Evolutionary conservation across 2,329 filamentous ascomycete genomes (phyloP).

Genomic region (Alternaria infectoria): DNA sequence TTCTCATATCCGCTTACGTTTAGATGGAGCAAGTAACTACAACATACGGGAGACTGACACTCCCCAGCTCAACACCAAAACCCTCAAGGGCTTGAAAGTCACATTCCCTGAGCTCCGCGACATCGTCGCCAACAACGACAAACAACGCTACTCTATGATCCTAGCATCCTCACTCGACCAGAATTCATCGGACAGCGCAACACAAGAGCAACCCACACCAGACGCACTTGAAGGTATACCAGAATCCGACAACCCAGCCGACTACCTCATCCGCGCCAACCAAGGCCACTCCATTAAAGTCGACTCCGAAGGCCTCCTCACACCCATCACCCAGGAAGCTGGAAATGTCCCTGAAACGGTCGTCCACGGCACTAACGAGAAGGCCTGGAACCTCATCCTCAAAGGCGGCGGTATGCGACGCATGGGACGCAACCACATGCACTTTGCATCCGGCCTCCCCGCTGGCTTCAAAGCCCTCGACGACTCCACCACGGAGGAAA

Average conservation of each 20-base stretch:
- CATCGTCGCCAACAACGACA: slow-evolving; percentile 78
- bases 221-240: slow-evolving; percentile 17
- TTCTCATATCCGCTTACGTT: background rate
- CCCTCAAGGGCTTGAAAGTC: slow-evolving; percentile 72
- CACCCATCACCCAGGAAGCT: slow-evolving; percentile 63
- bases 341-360: slow-evolving; percentile 69
- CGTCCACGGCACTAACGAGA: slow-evolving; percentile 88
- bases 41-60: background rate
- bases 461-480: slow-evolving; percentile 45
- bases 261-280: slow-evolving; percentile 91
- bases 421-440: slow-evolving; percentile 88
- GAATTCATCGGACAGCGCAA: background rate
- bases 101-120: slow-evolving; percentile 75
- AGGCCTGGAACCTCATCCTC: slow-evolving; percentile 77
- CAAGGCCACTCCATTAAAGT: slow-evolving; percentile 89
- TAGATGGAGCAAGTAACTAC: accelerated
- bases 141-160: slow-evolving; percentile 87
- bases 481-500: slow-evolving; percentile 28
- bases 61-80: slow-evolving; percentile 62
- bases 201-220: slow-evolving; percentile 11
- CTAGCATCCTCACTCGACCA: slow-evolving; percentile 48
- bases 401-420: slow-evolving; percentile 76
- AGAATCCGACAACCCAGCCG: slow-evolving; percentile 58
- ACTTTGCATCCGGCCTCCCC: slow-evolving; percentile 81
- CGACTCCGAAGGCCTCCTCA: slow-evolving; percentile 73